phyloP scores from a whole-genome alignment of 2,329 filamentous ascomycete species.

The Alternaria ventricosa region DNA sequence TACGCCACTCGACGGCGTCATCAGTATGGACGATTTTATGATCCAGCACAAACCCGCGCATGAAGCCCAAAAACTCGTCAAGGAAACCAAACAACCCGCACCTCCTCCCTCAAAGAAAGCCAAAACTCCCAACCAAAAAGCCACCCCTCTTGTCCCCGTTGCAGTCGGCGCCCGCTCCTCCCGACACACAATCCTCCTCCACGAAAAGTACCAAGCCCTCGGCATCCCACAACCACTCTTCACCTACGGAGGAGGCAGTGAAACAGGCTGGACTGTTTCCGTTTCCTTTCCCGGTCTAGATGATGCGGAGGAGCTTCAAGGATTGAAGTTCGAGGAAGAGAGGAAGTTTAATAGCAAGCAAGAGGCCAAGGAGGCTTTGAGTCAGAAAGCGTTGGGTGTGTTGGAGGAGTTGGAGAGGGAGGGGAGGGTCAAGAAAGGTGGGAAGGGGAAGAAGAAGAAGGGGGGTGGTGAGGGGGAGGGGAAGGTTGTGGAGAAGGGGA shows the following conservation, averaged over 20 bases:
- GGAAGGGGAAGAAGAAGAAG: slow-evolving; percentile 22
- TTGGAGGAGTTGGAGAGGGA: slow-evolving; percentile 31
- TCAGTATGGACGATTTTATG: slow-evolving; percentile 32
- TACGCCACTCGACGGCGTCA: slow-evolving; percentile 7
- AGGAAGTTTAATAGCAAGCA: slow-evolving; percentile 49
- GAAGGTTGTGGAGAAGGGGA: slow-evolving; percentile 26
- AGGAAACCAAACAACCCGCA: slow-evolving; percentile 6
- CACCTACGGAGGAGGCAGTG: slow-evolving; percentile 16
- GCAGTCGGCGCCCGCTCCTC: slow-evolving; percentile 29
- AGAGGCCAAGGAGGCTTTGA: slow-evolving; percentile 52
- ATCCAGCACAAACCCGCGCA: slow-evolving; percentile 9
- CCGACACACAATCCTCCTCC: slow-evolving; percentile 26
- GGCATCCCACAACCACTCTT: slow-evolving; percentile 31
- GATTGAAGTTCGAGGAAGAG: slow-evolving; percentile 18
- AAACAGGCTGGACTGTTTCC: slow-evolving; percentile 27
- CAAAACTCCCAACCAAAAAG: not conserved
- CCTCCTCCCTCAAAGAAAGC: slow-evolving; percentile 10
- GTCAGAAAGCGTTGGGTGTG: slow-evolving; percentile 38
- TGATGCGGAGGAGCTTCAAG: slow-evolving; percentile 17
- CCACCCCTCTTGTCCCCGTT: slow-evolving; percentile 15
- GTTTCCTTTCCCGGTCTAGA: slow-evolving; percentile 30
- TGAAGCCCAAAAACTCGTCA: slow-evolving; percentile 10
- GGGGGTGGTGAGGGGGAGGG: slow-evolving; percentile 19
- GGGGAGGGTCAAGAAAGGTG: slow-evolving; percentile 31
- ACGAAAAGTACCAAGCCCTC: slow-evolving; percentile 36